Conservation (phyloP, 352 stramenopile genomes). For the Pythium guiyangense region DNA sequence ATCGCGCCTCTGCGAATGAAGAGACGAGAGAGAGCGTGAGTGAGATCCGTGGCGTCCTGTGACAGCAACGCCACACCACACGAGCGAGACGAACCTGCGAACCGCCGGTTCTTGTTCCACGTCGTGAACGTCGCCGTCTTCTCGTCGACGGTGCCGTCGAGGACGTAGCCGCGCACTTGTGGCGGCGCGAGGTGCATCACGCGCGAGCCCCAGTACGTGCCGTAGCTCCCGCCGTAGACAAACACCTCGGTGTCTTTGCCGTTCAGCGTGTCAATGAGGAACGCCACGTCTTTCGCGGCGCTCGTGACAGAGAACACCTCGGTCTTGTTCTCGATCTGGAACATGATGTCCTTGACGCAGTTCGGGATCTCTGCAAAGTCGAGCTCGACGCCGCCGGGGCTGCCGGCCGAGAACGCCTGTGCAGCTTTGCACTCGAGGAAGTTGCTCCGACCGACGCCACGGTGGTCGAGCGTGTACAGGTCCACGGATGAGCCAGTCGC, state of each 20-base stretch:
- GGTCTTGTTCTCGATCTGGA: no score
- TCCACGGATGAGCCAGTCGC: slow-evolving; percentile 5
- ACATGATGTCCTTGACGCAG: slow-evolving; percentile 18
- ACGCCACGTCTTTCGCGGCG: no score
- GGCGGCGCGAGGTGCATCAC: slow-evolving; percentile 20
- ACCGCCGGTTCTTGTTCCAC: slow-evolving; percentile 3
- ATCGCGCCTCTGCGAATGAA: slow-evolving; percentile 6
- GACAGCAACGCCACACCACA: neutral
- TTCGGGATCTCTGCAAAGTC: slow-evolving; percentile 3
- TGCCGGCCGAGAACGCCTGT: slow-evolving; percentile 7
- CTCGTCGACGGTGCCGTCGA: slow-evolving; percentile 17
- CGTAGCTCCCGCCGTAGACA: slow-evolving; percentile 26
- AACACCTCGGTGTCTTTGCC: slow-evolving; percentile 6
- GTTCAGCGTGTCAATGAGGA: slow-evolving; percentile 7
- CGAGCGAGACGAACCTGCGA: neutral
- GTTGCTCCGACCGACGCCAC: slow-evolving; percentile 17
- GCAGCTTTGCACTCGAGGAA: slow-evolving; percentile 11
- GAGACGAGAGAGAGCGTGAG: no score
- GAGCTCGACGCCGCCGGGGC: neutral
- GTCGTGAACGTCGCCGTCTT: slow-evolving; percentile 8
- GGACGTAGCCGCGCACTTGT: slow-evolving; percentile 22
- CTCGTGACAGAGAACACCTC: slow-evolving; percentile 58
- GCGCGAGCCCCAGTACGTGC: slow-evolving; percentile 17
- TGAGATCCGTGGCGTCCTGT: slow-evolving; percentile 17
- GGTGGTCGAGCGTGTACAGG: slow-evolving; percentile 49